Conservation (phyloP, 2,329 filamentous ascomycete genomes). For the Orbilia quercus region DNA sequence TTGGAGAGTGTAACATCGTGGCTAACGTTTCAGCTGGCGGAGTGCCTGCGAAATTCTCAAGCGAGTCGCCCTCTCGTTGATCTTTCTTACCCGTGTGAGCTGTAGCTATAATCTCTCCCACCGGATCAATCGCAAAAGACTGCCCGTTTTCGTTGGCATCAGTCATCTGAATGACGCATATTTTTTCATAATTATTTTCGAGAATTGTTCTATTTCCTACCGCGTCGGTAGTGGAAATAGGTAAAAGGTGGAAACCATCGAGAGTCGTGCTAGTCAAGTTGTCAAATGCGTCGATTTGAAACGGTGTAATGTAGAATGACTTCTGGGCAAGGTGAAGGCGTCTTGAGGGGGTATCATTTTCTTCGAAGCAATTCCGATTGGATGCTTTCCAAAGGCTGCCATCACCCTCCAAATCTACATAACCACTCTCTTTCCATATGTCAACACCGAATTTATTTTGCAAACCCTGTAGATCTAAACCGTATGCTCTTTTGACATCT, state of each 20-base stretch:
- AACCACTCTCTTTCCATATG: background rate
- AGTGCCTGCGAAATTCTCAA: background rate
- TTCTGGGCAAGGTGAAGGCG: background rate
- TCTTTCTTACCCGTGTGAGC: constrained; percentile 4
- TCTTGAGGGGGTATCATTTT: background rate
- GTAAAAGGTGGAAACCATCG: background rate
- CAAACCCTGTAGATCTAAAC: too few species aligned
- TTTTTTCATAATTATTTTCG: background rate
- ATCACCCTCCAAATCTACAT: background rate
- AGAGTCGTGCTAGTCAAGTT: background rate
- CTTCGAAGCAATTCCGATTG: background rate
- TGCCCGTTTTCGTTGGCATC: constrained; percentile 10
- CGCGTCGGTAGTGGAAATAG: background rate
- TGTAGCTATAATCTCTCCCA: background rate
- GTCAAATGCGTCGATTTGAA: background rate
- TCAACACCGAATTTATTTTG: background rate
- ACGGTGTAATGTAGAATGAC: background rate
- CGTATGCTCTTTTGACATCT: too few species aligned
- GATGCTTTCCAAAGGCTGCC: background rate
- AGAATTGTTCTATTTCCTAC: background rate
- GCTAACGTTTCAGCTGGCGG: background rate
- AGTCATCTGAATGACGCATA: background rate
- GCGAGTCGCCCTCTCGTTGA: background rate
- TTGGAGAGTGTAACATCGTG: too few species aligned
- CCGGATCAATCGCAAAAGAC: background rate